phyloP scores from a whole-genome alignment of 2,329 filamentous ascomycete genomes.

The Venturia asperata region DNA sequence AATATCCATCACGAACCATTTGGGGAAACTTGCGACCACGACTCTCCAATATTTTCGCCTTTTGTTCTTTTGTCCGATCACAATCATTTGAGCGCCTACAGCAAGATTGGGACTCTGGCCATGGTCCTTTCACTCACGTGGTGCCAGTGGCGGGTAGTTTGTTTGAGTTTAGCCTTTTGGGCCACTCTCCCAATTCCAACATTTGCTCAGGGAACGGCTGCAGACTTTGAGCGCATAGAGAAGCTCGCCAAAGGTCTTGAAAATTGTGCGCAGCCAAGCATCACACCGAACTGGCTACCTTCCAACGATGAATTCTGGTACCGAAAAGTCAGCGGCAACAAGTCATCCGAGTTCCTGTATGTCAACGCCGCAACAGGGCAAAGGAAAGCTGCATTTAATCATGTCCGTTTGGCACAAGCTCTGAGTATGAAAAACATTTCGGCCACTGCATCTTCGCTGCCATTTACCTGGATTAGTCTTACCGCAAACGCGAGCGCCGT shows the following conservation, averaged over 20 bases:
- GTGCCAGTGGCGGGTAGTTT: background rate
- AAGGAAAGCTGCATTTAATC: slow-evolving; percentile 23
- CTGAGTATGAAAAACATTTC: slow-evolving; percentile 21
- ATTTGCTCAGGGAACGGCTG: background rate
- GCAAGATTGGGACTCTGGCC: background rate
- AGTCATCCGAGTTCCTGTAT: slow-evolving; percentile 21
- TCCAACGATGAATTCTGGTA: slow-evolving; percentile 22
- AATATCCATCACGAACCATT: background rate
- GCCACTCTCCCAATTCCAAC: background rate
- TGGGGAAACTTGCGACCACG: background rate
- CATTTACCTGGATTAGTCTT: slow-evolving; percentile 22
- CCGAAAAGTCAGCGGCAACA: slow-evolving; percentile 11
- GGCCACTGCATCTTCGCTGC: slow-evolving; percentile 22
- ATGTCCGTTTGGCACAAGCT: slow-evolving; percentile 21
- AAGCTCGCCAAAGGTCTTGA: background rate
- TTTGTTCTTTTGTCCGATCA: no score
- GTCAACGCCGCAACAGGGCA: slow-evolving; percentile 21
- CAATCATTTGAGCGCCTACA: no score
- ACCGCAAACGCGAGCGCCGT: slow-evolving; percentile 19
- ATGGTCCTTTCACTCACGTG: background rate
- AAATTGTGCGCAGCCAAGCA: slow-evolving; percentile 3
- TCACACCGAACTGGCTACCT: slow-evolving; percentile 21
- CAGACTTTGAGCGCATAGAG: background rate
- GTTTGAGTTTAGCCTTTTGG: background rate
- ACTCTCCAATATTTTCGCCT: background rate